These are phyloP conservation scores for Glycine latifolia DNA, from an alignment of 306 rosid species.

Conservation along the genomic window DNA sequence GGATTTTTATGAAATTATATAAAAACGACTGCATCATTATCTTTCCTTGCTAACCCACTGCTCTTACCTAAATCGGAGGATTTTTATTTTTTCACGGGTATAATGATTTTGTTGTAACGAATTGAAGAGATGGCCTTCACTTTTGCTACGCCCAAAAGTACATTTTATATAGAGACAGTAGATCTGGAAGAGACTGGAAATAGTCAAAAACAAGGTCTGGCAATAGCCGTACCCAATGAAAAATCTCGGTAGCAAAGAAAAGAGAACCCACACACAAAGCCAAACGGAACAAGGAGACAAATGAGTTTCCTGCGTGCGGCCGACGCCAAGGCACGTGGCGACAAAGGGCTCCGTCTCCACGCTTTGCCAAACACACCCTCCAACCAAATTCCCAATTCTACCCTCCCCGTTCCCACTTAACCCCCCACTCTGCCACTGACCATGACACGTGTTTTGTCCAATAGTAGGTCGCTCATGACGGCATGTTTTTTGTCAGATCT, in stretches of 20 bases:
- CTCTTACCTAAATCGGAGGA: too few species aligned
- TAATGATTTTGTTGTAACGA: conserved; percentile 40
- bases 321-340: conserved; percentile 88
- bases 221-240: conserved; percentile 37
- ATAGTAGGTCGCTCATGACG: conserved; percentile 65
- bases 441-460: conserved; percentile 70
- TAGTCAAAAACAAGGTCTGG: conserved; percentile 40
- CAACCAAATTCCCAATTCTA: not conserved
- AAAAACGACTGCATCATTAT: not conserved
- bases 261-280: not conserved
- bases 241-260: conserved; percentile 38
- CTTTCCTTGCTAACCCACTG: not conserved
- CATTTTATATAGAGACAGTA: not conserved
- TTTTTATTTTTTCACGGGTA: not conserved
- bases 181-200: conserved; percentile 42
- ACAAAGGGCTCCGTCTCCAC: conserved; percentile 70
- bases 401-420: conserved; percentile 18
- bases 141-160: conserved; percentile 15
- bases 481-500: conserved; percentile 69
- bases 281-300: conserved; percentile 28
- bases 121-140: conserved; percentile 23
- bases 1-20: too few species aligned
- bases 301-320: conserved; percentile 73
- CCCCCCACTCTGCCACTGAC: conserved; percentile 44
- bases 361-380: conserved; percentile 40